Conservation (phyloP, 306 rosid genomes). For the Fragaria iinumae region DNA sequence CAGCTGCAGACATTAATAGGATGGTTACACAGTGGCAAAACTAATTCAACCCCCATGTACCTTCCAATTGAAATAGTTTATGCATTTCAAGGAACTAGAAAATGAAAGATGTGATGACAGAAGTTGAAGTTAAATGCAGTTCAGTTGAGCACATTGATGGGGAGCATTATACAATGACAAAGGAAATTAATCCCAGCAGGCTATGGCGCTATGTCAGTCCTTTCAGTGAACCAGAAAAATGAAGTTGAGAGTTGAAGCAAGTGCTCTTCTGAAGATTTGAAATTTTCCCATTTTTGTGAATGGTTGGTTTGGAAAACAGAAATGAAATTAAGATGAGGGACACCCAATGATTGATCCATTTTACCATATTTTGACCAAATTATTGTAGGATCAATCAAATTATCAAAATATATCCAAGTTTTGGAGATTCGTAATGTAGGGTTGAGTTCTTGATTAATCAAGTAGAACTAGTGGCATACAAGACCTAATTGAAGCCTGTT, state of each 20-base stretch:
- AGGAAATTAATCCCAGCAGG: not conserved
- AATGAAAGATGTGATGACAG: not conserved
- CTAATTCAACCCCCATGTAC: not conserved
- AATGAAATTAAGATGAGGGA: not conserved
- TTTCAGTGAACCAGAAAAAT: not conserved
- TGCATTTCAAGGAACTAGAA: not conserved
- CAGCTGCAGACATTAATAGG: not conserved
- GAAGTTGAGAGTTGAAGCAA: not conserved
- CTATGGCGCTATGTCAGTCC: no score
- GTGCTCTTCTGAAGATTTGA: not conserved
- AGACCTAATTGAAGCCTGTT: not conserved
- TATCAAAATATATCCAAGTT: not conserved
- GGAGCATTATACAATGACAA: not conserved
- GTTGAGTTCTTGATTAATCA: not conserved
- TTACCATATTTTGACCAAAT: not conserved
- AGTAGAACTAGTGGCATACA: not conserved
- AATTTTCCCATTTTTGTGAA: not conserved
- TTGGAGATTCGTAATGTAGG: not conserved
- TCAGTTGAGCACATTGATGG: conserved; percentile 15
- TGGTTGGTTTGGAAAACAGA: not conserved
- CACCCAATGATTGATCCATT: not conserved
- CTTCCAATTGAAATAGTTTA: not conserved
- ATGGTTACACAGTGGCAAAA: not conserved
- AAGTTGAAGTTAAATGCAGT: not conserved
- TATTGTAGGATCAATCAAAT: not conserved